Evolutionary conservation across 2,329 filamentous ascomycete species (phyloP), one percentile per base, ranked within the genome.

Genomic region (Hymenoscyphus scutula): DNA sequence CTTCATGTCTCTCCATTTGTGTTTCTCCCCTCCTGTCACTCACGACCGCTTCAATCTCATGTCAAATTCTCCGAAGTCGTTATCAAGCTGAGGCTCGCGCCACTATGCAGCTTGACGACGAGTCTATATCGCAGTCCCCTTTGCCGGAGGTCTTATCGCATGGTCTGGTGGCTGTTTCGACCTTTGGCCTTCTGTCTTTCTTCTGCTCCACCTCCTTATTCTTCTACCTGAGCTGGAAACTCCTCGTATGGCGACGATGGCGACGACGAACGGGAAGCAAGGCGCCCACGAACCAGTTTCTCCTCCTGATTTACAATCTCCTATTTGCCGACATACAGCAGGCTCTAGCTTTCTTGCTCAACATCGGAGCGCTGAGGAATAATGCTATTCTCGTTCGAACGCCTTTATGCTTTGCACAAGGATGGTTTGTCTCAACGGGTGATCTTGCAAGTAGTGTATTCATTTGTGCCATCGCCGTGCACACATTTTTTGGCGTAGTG

Each of bases 271-370:
- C 58, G 1, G 60, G 48, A 19, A 27, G 56, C 5, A 61, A 67
- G 23, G 51, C 59, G 23, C 76, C 78, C 5, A 81, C 81, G 0
- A 90, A 89, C 67, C 88, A 90, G 73, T 89, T 90, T 69, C 80
- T 90, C 30, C 77, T 90, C 0, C 78, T 91, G 4, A 87, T 90
- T 62, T 84, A 89, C 72, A 90, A 90, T 71, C 80, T 91, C 0
- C 77, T 91, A 5, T 75, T 89, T 25, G 87, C 88, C 63, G 88
- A 91, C 68, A 80, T 89, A 61, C 84, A 88, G 69, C 88, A 90
- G 69, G 80, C 84, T 7, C 72, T 84, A 0, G 84, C 86, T 3
- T 91, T 90, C 70, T 69, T 88, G 53, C 77, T 90, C 56, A 89
- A 87, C 64, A 80, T 81, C 3, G 76, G 81, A 38, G 88, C 87